These are phyloP conservation scores for Pichia thaimueangensis DNA, from an alignment of 805 yeast genomes.

Conservation along the genomic window DNA sequence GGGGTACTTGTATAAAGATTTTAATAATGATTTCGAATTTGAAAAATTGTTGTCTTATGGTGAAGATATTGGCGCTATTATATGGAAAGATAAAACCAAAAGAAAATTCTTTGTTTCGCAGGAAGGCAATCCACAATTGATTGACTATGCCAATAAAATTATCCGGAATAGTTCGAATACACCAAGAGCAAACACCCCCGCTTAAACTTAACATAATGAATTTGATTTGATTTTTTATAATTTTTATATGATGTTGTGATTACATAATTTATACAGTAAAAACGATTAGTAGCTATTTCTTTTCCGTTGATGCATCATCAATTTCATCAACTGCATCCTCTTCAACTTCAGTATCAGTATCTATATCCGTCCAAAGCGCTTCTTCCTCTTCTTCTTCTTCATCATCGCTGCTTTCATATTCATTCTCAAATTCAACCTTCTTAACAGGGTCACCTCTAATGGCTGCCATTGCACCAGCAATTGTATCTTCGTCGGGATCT, in stretches of 20 bases:
- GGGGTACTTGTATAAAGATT: constrained; percentile 86
- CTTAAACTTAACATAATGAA: background rate
- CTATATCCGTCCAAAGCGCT: constrained; percentile 43
- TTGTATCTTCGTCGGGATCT: constrained; percentile 66
- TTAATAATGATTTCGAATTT: constrained; percentile 70
- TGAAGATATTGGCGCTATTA: constrained; percentile 79
- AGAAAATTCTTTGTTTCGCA: constrained; percentile 78
- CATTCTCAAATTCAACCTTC: constrained; percentile 34
- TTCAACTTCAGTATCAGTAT: constrained; percentile 62
- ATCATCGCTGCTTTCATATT: constrained; percentile 27
- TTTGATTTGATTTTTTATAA: too few species aligned
- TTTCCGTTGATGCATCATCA: too few species aligned
- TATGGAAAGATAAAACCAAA: constrained; percentile 75
- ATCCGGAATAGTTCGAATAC: constrained; percentile 22
- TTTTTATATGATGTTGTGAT: too few species aligned
- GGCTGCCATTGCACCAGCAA: constrained; percentile 71
- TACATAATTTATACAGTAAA: too few species aligned
- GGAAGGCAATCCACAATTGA: constrained; percentile 83
- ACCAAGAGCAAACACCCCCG: constrained; percentile 10
- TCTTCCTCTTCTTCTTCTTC: constrained; percentile 22
- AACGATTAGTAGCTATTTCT: too few species aligned
- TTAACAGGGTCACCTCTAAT: constrained; percentile 57
- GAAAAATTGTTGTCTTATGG: constrained; percentile 70
- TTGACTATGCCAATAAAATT: constrained; percentile 81
- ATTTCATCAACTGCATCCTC: constrained; percentile 24